Evolutionary conservation across 257 asterid genomes (phyloP).

Genomic region (Lycium barbarum): DNA sequence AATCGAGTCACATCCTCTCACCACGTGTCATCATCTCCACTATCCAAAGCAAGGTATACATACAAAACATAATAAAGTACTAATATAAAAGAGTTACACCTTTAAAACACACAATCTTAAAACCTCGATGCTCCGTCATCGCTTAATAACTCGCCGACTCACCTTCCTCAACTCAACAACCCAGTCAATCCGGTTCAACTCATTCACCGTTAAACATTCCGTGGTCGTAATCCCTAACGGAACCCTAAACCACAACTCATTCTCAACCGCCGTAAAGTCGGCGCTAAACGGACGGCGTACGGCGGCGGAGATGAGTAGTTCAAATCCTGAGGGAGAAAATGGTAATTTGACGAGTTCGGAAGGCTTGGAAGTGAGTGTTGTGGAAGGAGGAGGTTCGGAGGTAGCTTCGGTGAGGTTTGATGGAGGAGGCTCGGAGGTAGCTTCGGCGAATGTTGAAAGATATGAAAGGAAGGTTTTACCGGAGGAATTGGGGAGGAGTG

Average conservation of each 20-base stretch:
- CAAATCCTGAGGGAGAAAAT: conserved; percentile 42
- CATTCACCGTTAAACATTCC: conserved; percentile 15
- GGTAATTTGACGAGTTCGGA: neutral
- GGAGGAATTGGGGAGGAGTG: conserved; percentile 67
- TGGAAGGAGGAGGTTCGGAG: too few relatives aligned
- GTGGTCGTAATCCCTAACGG: conserved; percentile 13
- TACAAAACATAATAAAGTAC: too few relatives aligned
- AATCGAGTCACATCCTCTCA: too few relatives aligned
- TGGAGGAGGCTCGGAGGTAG: neutral
- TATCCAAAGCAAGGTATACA: too few relatives aligned
- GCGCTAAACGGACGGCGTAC: neutral
- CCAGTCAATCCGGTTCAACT: conserved; percentile 15
- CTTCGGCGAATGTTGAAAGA: neutral
- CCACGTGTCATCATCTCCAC: too few relatives aligned
- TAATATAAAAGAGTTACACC: too few relatives aligned
- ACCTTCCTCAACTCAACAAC: conserved; percentile 29
- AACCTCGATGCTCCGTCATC: neutral
- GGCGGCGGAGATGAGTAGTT: conserved; percentile 39
- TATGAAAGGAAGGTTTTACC: conserved; percentile 67
- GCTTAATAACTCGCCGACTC: neutral
- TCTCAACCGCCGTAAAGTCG: neutral
- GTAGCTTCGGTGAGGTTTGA: neutral
- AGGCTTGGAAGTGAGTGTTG: conserved; percentile 28
- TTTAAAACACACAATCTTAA: neutral
- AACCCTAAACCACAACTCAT: conserved; percentile 23